phyloP scores from a whole-genome alignment of 495 filamentous ascomycete genomes.

The Lepidopterella palustris region DNA sequence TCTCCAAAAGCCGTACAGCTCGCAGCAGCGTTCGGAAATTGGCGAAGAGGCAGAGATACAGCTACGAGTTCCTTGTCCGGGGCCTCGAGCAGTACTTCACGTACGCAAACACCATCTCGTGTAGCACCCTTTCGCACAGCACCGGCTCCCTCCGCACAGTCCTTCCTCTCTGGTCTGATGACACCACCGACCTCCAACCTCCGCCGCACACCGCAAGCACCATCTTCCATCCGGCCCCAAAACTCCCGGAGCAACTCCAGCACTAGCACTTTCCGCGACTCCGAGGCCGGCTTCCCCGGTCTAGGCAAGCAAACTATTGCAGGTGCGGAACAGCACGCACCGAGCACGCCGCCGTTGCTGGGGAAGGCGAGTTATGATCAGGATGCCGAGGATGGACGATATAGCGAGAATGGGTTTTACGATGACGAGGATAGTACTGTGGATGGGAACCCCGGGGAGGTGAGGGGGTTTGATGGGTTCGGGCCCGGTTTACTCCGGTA shows the following conservation, averaged over 20 bases:
- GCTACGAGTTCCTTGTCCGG: slow-evolving; percentile 27
- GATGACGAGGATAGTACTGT: slow-evolving; percentile 30
- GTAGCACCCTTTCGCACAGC: slow-evolving; percentile 35
- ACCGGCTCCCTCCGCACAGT: slow-evolving; percentile 16
- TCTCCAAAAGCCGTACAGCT: slow-evolving; percentile 76
- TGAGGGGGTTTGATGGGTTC: slow-evolving; percentile 1
- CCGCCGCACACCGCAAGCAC: slow-evolving; percentile 45
- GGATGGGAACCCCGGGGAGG: slow-evolving; percentile 18
- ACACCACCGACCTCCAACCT: slow-evolving; percentile 71
- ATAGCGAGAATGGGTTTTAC: slow-evolving; percentile 31
- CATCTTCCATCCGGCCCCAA: slow-evolving; percentile 17
- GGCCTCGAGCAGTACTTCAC: slow-evolving; percentile 39
- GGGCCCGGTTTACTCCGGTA: background rate
- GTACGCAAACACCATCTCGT: slow-evolving; percentile 51
- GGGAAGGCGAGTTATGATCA: slow-evolving; percentile 35
- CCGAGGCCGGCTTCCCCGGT: slow-evolving; percentile 18
- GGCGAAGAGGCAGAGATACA: slow-evolving; percentile 57
- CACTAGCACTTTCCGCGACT: slow-evolving; percentile 6
- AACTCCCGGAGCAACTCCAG: slow-evolving; percentile 18
- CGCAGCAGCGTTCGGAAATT: slow-evolving; percentile 80
- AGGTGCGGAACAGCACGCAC: slow-evolving; percentile 36
- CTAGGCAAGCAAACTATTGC: slow-evolving; percentile 13
- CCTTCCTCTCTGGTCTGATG: slow-evolving; percentile 67
- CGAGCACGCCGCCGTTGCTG: slow-evolving; percentile 50
- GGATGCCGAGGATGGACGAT: slow-evolving; percentile 33